Base-by-base conservation (phyloP, 208 protist genomes). In the Endotrypanum monterogeii region DNA sequence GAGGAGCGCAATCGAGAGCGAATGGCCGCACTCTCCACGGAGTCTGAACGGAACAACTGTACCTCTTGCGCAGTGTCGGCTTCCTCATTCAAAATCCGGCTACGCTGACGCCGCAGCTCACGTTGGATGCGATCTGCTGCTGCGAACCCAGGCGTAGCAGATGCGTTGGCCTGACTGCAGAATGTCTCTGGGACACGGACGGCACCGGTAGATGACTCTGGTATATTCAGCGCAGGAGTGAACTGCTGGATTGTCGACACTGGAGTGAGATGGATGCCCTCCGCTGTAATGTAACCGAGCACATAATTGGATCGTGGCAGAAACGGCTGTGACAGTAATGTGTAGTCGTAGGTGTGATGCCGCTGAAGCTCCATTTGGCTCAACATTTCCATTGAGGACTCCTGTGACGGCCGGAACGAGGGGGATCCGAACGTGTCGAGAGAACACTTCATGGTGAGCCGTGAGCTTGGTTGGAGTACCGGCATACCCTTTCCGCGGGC, bases 391-490 rank as follows among this genome's bases (percentile, higher is more conserved):
- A 4, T 9, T 5, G 51, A 14, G 16, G 30, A 69, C 39, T 72
- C 61, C 54, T 62, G 54, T 5, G 57, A 54, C 0, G 48, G 50
- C 8, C 57, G 62, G 54, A 96, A 94, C 12, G 92, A 96, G 2
- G 73, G 72, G 0, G 87, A 93, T 46, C 88, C 89, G 68, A 95
- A 97, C 0, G 86, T 93, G 73, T 97, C 90, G 16, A 97, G 67
- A 7, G 77, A 67, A 37, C 85, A 93, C 35, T 78, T 84, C 85
- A 97, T 90, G 18, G 88, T 94, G 41, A 97, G 46, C 12, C 91
- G 79, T 7, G 91, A 92, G 30, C 70, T 80, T 0, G 86, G 70
- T 25, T 66, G 52, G 37, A 94, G 62, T 16, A 89, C 74, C 3
- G 71, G 11, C 9, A 55, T 25, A 41, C 65, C 68, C 55, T 81